These are phyloP conservation scores for Tagetes patula DNA, from an alignment of 129 eudicot genomes.

Conservation along the genomic window DNA sequence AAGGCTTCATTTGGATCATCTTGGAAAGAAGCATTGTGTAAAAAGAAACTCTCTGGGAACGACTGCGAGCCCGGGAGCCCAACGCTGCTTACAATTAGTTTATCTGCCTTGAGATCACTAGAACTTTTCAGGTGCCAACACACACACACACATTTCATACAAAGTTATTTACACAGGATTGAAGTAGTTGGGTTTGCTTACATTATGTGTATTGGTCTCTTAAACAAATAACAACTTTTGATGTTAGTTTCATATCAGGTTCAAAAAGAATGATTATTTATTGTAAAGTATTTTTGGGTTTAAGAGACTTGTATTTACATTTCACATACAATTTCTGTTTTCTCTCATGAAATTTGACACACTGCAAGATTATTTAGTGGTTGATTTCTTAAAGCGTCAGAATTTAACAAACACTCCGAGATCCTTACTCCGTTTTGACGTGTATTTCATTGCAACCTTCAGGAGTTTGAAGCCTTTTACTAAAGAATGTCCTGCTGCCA, in stretches of 20 bases:
- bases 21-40: slow-evolving; percentile 74
- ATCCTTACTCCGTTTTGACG: neutral
- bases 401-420: neutral
- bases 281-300: neutral
- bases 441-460: slow-evolving; percentile 25
- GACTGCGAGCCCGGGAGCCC: slow-evolving; percentile 81
- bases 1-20: slow-evolving; percentile 75
- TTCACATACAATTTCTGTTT: neutral
- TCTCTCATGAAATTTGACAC: neutral
- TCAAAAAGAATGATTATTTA: neutral
- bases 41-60: slow-evolving; percentile 49
- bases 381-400: neutral
- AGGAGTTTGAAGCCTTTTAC: slow-evolving; percentile 87
- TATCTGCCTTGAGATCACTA: slow-evolving; percentile 77
- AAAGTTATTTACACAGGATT: neutral
- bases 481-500: slow-evolving; percentile 72
- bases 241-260: neutral
- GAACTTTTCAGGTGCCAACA: slow-evolving; percentile 65
- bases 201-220: too few species aligned
- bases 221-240: neutral
- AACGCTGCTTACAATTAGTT: slow-evolving; percentile 72
- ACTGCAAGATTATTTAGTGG: neutral
- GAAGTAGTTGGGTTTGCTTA: too few species aligned
- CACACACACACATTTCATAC: slow-evolving; percentile 10
- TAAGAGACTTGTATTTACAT: neutral